A percentile compares a stretch with the other conserved stretches of the same genome.
These are phyloP conservation scores for Curvularia hawaiiensis DNA, from an alignment of 2,329 filamentous ascomycete species.

Conservation along the genomic window DNA sequence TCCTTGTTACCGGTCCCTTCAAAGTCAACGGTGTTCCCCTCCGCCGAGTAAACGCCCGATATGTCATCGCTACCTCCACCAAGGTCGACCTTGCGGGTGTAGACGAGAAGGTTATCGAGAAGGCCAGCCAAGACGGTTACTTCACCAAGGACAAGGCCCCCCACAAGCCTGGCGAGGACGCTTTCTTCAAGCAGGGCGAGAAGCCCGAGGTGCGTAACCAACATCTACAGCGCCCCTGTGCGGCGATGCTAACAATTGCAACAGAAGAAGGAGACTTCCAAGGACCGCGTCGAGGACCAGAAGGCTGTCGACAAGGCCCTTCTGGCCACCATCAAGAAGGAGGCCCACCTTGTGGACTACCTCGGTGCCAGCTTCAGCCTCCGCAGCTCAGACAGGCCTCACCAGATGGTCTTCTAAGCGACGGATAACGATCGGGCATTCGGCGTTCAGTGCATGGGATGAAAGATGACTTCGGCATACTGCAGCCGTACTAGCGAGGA, in stretches of 20 bases:
- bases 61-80: constrained; percentile 89
- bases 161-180: constrained; percentile 96
- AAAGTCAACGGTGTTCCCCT: constrained; percentile 99
- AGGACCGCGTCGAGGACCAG: constrained; percentile 93
- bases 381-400: constrained; percentile 98
- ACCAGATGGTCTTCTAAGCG: constrained; percentile 97
- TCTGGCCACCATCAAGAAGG: constrained; percentile 97
- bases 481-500: constrained; percentile 49
- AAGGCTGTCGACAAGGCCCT: constrained; percentile 98
- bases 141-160: constrained; percentile 94
- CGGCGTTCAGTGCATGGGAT: constrained; percentile 50
- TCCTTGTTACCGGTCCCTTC: constrained; percentile 99
- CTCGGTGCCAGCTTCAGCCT: constrained; percentile 96
- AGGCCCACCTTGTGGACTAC: constrained; percentile 91
- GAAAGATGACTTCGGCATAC: constrained; percentile 48
- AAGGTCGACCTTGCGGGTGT: constrained; percentile 84
- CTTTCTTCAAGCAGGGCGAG: constrained; percentile 99
- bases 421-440: constrained; percentile 42
- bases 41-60: constrained; percentile 88
- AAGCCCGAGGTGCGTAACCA: constrained; percentile 81
- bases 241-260: constrained; percentile 23
- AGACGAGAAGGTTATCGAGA: constrained; percentile 73
- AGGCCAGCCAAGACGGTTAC: constrained; percentile 84
- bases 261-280: constrained; percentile 96
- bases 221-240: not conserved